Evolutionary conservation across 2,329 filamentous ascomycete species (phyloP), one percentile per base, ranked within the genome.

Genomic region (Penicillium frequentans): DNA sequence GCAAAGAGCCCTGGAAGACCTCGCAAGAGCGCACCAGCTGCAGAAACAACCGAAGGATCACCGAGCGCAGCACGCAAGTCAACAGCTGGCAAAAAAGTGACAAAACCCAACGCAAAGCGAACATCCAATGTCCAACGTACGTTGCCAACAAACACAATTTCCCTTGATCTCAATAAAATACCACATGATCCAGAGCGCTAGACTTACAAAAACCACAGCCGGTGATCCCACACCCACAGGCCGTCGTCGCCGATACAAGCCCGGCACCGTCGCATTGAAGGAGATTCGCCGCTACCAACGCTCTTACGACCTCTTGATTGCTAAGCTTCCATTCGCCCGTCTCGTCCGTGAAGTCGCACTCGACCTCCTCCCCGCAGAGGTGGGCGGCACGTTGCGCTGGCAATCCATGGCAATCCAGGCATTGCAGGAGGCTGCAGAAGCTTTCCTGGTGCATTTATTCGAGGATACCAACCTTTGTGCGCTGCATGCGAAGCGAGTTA

Each of bases 401-500:
- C 95, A 98, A 79, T 96, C 90, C 53, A 93, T 96, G 68, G 93
- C 95, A 51, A 95, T 98, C 69, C 86, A 90, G 70, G 93, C 93
- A 13, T 83, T 98, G 3, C 93, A 98, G 77, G 93, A 98, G 81
- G 91, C 93, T 14, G 86, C 93, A n/a, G 93, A 98, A 79, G 93
- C 93, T 5, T 98, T 96, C 77, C 83, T 98, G 66, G 90, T 98
- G 57, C 93, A 96, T 72, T 81, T 98, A n/a, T 97, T 98, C 71
- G 93, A 97, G 74, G 91, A 96, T 77, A 91, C 91, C 64, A 97
- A 98, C 79, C 84, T 98, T 43, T 97, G 93, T 79, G 95, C 93
- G 61, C 93, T 98, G 68, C 93, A 98, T 77, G 95, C 93, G 60
- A 97, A 96, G 81, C 84, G 93, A 73, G 92, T 98, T 52, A 98